Evolutionary conservation across 192 early-diverging fungal species (phyloP), one percentile per base, ranked within the genome.

Genomic region (Jimgerdemannia flammicorona): DNA sequence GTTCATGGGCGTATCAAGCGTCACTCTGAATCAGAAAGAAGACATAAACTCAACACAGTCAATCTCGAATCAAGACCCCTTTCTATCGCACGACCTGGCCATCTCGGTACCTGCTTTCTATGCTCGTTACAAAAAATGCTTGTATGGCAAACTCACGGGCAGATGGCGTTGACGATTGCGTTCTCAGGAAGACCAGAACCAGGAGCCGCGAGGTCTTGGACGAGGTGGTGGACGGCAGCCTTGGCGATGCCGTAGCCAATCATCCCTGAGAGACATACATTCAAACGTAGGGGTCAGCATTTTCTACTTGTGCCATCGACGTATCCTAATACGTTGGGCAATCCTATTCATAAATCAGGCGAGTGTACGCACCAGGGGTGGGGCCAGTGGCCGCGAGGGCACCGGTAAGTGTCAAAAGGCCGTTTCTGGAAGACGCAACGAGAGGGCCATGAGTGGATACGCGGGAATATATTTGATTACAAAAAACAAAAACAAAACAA

Each of bases 211-310:
- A 93, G 78, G 75, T 92, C 93, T 43, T 89, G 80, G 0, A 95
- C 89, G 72, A 98, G 78, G 44, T 99, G 97, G 83, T 98, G 96
- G 29, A 97, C 95, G 4, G 91, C 91, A 14, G 96, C 95, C 80
- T 99, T 99, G 66, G 95, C 94, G 80, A 96, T 83, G 43, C 97
- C 97, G 78, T 99, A 98, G 14, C 95, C 96, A 72, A 96, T 89
- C 91, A 87, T 88, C 59, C 81, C 73, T 59, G 65, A 39, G 14
- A 64, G 19, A 9, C 67, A 20, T 20, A 29, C 29, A 29, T 29
- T 29, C 29, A 29, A 29, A 29, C 29, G 29, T 29, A 29, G 29
- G 29, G 29, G 29, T 29, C 29, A 29, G 29, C 29, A 0, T 29
- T 29, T 29, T 29, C 29, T 29, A 29, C 29, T 29, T 29, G 29